phyloP scores from a whole-genome alignment of 2,329 filamentous ascomycete species.

The Rutstroemia sp. region DNA sequence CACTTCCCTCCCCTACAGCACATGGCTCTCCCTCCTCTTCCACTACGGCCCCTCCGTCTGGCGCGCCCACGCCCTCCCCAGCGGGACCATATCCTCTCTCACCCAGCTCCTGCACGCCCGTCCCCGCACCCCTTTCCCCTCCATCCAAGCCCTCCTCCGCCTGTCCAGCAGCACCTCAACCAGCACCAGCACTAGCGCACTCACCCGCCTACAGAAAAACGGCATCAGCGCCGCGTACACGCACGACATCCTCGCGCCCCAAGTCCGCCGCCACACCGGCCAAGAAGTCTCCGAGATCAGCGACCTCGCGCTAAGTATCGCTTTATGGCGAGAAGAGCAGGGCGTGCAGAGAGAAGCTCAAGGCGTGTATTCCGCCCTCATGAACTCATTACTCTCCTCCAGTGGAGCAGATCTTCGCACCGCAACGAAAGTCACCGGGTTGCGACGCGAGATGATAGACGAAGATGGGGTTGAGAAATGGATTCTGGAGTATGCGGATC shows the following conservation, averaged over 20 bases:
- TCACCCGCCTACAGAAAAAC: background rate
- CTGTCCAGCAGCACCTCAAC: background rate
- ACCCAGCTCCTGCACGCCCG: background rate
- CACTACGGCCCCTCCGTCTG: background rate
- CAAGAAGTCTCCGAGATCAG: background rate
- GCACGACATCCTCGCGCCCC: background rate
- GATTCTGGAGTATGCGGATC: background rate
- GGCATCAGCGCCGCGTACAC: background rate
- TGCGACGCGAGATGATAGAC: background rate
- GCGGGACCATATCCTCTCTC: background rate
- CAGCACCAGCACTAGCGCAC: background rate
- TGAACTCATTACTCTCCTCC: background rate
- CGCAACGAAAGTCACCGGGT: background rate
- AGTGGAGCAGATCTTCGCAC: background rate
- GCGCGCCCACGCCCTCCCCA: background rate
- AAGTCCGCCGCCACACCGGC: conserved; percentile 1
- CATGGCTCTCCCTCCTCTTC: background rate
- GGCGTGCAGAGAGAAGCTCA: background rate
- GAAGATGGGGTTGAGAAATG: background rate
- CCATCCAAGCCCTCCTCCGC: background rate
- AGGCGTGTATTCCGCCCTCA: background rate
- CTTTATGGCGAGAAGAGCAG: background rate
- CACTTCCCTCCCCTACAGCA: background rate
- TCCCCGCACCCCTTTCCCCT: background rate
- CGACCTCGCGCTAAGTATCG: conserved; percentile 2